Evolutionary conservation across 2,329 filamentous ascomycete species (phyloP).

Genomic region (Fusarium globosum): DNA sequence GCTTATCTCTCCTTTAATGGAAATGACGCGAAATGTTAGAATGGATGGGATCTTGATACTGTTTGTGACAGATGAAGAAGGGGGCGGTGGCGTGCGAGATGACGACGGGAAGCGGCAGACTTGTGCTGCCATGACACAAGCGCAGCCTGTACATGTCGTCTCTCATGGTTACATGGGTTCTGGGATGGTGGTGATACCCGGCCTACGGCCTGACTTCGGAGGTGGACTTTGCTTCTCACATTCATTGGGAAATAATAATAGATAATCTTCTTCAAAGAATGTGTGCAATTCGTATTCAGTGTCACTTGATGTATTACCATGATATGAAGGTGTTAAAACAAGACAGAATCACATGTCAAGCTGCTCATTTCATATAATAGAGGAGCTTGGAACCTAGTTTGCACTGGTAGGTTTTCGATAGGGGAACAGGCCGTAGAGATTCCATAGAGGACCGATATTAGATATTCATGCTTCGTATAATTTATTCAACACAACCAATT

Average conservation of each 20-base stretch:
- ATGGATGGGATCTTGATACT: constrained; percentile 38
- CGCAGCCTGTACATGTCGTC: not conserved
- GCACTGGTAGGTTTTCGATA: not conserved
- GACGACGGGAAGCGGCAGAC: constrained; percentile 18
- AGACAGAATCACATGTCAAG: not conserved
- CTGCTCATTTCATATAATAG: not conserved
- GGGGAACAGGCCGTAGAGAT: too few relatives aligned
- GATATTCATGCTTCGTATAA: not conserved
- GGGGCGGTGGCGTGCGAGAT: constrained; percentile 23
- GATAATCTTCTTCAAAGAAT: constrained; percentile 41
- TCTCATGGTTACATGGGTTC: constrained; percentile 32
- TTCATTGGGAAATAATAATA: constrained; percentile 48
- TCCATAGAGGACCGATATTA: not conserved
- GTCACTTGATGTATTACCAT: not conserved
- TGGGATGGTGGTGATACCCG: constrained; percentile 42
- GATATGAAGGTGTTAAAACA: not conserved
- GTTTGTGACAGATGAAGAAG: constrained; percentile 24
- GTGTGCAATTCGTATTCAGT: not conserved
- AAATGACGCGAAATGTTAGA: constrained; percentile 46
- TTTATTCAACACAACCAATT: not conserved
- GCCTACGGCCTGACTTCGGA: constrained; percentile 38
- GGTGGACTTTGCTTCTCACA: constrained; percentile 46
- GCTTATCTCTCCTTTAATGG: constrained; percentile 52
- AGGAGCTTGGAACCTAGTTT: not conserved
- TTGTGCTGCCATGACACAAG: constrained; percentile 14